A percentile compares a stretch with the other conserved stretches of the same genome.
phyloP scores from a whole-genome alignment of 2,329 filamentous ascomycete genomes.

The Aureobasidium musti region DNA sequence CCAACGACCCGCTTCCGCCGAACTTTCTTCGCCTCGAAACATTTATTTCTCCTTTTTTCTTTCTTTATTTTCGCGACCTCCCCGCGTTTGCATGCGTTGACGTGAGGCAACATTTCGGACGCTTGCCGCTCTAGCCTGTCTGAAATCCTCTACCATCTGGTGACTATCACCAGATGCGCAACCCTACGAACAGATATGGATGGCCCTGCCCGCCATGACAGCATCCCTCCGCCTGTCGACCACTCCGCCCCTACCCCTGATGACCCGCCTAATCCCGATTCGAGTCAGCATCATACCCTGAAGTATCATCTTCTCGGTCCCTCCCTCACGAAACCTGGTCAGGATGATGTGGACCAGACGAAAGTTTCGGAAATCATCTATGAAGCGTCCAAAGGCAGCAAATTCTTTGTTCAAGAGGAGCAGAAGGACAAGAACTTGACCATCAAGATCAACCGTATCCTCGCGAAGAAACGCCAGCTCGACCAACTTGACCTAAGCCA shows the following conservation, averaged over 20 bases:
- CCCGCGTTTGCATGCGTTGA: not conserved
- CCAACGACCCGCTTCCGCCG: not conserved
- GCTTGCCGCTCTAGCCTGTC: not conserved
- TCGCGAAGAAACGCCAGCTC: conserved; percentile 72
- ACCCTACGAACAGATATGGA: conserved; percentile 18
- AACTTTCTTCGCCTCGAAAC: not conserved
- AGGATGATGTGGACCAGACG: conserved; percentile 87
- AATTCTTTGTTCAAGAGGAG: conserved; percentile 93
- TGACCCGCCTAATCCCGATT: conserved; percentile 27
- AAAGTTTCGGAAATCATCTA: conserved; percentile 98
- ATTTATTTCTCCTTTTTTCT: conserved; percentile 9
- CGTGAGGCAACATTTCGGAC: not conserved
- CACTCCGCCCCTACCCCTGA: not conserved
- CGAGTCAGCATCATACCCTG: conserved; percentile 62
- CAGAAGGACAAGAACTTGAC: conserved; percentile 78
- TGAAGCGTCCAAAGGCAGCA: conserved; percentile 92
- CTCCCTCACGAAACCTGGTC: conserved; percentile 89
- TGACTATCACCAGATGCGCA: conserved; percentile 21
- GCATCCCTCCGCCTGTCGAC: not conserved
- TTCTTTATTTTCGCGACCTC: not conserved
- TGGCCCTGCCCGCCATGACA: conserved; percentile 28
- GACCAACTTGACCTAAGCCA: conserved; percentile 72
- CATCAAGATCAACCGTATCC: conserved; percentile 77
- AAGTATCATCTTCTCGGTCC: conserved; percentile 91
- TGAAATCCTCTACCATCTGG: conserved; percentile 22